Percentiles rank a stretch among this genome's conserved stretches.
phyloP scores from a whole-genome alignment of 106 monocot genomes.

The Dendrobium huoshanense region DNA sequence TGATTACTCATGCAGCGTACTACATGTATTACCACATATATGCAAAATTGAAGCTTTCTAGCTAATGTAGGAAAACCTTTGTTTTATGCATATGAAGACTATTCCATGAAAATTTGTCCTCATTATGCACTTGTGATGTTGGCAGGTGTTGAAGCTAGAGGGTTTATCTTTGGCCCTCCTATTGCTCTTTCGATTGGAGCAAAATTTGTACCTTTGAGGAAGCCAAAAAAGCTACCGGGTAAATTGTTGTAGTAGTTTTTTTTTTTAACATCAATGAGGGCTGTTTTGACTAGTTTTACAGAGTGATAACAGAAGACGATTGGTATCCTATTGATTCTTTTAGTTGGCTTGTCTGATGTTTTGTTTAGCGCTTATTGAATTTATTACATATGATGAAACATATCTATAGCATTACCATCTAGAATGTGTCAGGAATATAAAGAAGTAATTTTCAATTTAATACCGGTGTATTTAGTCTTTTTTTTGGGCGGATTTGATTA shows the following conservation, averaged over 20 bases:
- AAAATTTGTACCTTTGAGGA: constrained; percentile 95
- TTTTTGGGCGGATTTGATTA: too few species aligned
- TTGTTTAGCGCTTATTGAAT: not conserved
- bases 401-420: not conserved
- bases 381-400: not conserved
- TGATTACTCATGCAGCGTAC: not conserved
- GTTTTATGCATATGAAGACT: not conserved
- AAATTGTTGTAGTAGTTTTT: constrained; percentile 10
- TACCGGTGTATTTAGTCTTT: too few species aligned
- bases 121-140: constrained; percentile 10
- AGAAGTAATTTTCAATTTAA: too few species aligned
- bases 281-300: constrained; percentile 3
- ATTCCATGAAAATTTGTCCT: not conserved
- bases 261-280: not conserved
- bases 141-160: constrained; percentile 89
- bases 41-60: not conserved
- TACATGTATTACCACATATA: not conserved
- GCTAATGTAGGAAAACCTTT: not conserved
- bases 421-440: too few species aligned
- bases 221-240: constrained; percentile 92
- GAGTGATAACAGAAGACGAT: not conserved
- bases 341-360: not conserved
- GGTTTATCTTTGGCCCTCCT: constrained; percentile 92
- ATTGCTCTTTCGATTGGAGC: constrained; percentile 90
- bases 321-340: not conserved